A percentile compares a stretch with the other conserved stretches of the same genome.
These are phyloP conservation scores for Nadsonia commutata DNA, from an alignment of 1,139 yeast species.

Conservation along the genomic window DNA sequence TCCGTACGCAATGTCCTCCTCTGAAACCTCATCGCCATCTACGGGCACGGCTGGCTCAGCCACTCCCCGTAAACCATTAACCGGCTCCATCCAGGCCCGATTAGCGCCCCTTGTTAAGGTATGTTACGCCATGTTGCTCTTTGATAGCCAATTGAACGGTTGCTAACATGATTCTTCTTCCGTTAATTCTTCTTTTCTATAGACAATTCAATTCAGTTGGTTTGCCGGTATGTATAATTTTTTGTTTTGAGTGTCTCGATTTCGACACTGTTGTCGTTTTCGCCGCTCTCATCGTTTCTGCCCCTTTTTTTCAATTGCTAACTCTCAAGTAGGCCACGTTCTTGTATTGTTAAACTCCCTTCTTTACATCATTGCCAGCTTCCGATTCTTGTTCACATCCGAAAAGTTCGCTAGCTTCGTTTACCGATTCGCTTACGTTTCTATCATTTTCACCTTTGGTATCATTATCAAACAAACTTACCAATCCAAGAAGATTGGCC, in stretches of 20 bases:
- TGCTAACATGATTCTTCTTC: neutral
- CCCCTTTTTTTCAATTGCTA: neutral
- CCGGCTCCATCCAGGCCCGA: constrained; percentile 1
- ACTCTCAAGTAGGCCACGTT: constrained; percentile 35
- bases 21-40: neutral
- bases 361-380: constrained; percentile 36
- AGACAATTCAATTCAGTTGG: constrained; percentile 47
- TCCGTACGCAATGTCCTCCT: too few relatives aligned
- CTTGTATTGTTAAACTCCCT: constrained; percentile 42
- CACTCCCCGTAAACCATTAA: neutral
- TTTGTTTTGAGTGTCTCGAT: neutral
- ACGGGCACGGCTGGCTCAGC: neutral
- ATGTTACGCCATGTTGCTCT: neutral
- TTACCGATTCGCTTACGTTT: constrained; percentile 48
- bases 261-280: neutral
- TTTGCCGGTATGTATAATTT: constrained; percentile 20
- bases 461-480: constrained; percentile 51
- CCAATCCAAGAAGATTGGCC: constrained; percentile 18
- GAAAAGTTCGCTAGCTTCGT: constrained; percentile 28
- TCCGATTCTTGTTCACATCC: constrained; percentile 18
- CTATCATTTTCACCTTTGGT: constrained; percentile 63
- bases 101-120: constrained; percentile 4
- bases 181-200: constrained; percentile 1
- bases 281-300: too few relatives aligned
- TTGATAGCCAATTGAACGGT: neutral